These are phyloP conservation scores for Leccinellum albellum DNA, from an alignment of 768 basidiomycete genomes.

Conservation along the genomic window DNA sequence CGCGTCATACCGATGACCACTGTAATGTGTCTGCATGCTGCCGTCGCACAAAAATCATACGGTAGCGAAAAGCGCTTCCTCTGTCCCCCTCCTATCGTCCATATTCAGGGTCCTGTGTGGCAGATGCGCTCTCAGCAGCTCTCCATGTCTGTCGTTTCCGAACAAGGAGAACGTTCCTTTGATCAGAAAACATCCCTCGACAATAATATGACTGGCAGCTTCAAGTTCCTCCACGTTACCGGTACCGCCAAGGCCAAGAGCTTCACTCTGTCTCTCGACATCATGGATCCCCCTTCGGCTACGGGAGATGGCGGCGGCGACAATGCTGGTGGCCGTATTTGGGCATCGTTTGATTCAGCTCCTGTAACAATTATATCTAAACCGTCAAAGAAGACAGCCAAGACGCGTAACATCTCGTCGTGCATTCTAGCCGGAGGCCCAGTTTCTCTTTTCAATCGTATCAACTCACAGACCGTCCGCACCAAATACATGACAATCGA, in stretches of 20 bases:
- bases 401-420: slow-evolving; percentile 86
- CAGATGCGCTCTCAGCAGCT: slow-evolving; percentile 78
- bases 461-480: slow-evolving; percentile 94
- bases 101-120: slow-evolving; percentile 86
- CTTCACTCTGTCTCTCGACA: slow-evolving; percentile 82
- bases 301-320: slow-evolving; percentile 36
- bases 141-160: slow-evolving; percentile 82
- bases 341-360: slow-evolving; percentile 90
- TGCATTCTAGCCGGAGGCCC: slow-evolving; percentile 88
- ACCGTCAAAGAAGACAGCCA: slow-evolving; percentile 95
- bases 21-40: slow-evolving; percentile 85
- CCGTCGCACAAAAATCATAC: slow-evolving; percentile 94
- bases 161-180: slow-evolving; percentile 77
- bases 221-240: slow-evolving; percentile 89
- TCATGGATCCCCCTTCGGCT: slow-evolving; percentile 67
- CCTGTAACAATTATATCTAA: slow-evolving; percentile 95
- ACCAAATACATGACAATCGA: slow-evolving; percentile 98
- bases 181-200: slow-evolving; percentile 83
- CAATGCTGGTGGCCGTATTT: slow-evolving; percentile 57
- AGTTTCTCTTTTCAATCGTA: slow-evolving; percentile 91
- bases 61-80: slow-evolving; percentile 94
- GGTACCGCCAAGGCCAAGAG: slow-evolving; percentile 87
- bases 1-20: slow-evolving; percentile 87
- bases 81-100: slow-evolving; percentile 89
- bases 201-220: slow-evolving; percentile 80